A percentile compares a stretch with the other conserved stretches of the same genome.
Evolutionary conservation across 192 early-diverging fungal genomes (phyloP).

Genomic region (Coemansia sp.): DNA sequence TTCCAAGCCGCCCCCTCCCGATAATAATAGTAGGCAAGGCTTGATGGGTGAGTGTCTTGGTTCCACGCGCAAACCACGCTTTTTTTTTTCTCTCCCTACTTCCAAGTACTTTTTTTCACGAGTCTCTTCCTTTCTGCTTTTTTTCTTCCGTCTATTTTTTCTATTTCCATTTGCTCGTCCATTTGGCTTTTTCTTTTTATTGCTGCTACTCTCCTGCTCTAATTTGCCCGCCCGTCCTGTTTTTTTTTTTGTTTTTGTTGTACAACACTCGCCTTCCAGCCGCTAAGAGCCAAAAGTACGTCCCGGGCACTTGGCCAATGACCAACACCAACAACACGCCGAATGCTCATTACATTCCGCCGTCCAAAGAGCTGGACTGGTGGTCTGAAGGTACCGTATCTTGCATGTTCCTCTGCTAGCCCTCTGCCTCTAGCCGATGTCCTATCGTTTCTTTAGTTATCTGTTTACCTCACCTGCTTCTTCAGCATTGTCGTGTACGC

Average conservation of each 20-base stretch:
- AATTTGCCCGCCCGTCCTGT: no score
- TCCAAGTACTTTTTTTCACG: slow-evolving; percentile 5
- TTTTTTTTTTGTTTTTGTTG: slow-evolving; percentile 7
- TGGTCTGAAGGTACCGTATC: slow-evolving; percentile 56
- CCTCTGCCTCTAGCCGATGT: not conserved
- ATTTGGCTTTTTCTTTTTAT: slow-evolving; percentile 14
- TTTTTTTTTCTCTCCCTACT: slow-evolving; percentile 19
- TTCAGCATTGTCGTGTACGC: no score
- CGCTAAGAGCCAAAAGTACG: not conserved
- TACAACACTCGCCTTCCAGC: slow-evolving; percentile 1
- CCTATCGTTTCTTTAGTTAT: slow-evolving; percentile 4
- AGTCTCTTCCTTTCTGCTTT: slow-evolving; percentile 10
- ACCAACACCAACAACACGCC: slow-evolving; percentile 12
- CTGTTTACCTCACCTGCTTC: no score
- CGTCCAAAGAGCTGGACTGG: slow-evolving; percentile 58
- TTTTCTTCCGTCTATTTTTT: not conserved
- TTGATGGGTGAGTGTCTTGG: slow-evolving; percentile 18
- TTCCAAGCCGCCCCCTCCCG: not conserved
- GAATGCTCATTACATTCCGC: slow-evolving; percentile 24
- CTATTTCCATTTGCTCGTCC: not conserved
- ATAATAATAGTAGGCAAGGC: not conserved
- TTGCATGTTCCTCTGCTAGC: not conserved
- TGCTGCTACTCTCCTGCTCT: slow-evolving; percentile 3
- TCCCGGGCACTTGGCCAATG: slow-evolving; percentile 1
- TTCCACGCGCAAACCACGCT: slow-evolving; percentile 38